phyloP scores from a whole-genome alignment of 1,284 basidiomycete genomes.

The Ustilago tritici region DNA sequence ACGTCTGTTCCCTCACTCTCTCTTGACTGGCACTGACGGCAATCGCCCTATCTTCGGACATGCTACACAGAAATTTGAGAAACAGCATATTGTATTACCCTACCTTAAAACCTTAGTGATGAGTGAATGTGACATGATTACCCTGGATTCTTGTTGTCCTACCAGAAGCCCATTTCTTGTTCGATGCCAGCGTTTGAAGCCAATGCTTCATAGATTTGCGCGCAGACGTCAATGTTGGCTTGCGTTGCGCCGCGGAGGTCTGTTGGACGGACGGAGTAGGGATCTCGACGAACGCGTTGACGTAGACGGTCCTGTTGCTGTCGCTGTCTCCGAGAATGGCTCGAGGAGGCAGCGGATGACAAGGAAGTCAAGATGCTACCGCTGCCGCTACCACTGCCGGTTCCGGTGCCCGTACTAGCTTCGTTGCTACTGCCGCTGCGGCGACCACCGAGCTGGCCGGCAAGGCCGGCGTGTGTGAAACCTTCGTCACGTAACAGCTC shows the following conservation, averaged over 20 bases:
- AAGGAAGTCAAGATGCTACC: constrained; percentile 1
- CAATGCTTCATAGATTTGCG: constrained; percentile 20
- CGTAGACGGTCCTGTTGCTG: constrained; percentile 2
- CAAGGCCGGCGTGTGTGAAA: constrained; percentile 22
- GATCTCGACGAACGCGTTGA: constrained; percentile 5
- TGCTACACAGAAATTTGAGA: background rate
- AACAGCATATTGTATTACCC: background rate
- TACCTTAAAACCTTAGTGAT: background rate
- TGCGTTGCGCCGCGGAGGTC: constrained; percentile 42
- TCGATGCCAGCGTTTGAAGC: constrained; percentile 20
- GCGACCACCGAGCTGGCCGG: background rate
- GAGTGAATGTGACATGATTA: background rate
- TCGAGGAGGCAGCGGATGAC: constrained; percentile 13
- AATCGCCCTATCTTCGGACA: background rate
- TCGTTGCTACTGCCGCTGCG: constrained; percentile 15
- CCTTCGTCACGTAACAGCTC: constrained; percentile 35
- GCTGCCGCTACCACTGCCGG: constrained; percentile 3
- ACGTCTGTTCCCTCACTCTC: background rate
- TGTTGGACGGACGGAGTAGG: constrained; percentile 14
- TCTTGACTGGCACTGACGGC: background rate
- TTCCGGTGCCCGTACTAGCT: background rate
- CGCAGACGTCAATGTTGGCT: constrained; percentile 26
- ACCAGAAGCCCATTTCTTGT: constrained; percentile 38
- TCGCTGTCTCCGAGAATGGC: background rate
- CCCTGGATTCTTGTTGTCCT: background rate